Percentiles rank a stretch among this genome's conserved stretches.
Conservation (phyloP, 768 basidiomycete species). For the Lactarius trivialis region DNA sequence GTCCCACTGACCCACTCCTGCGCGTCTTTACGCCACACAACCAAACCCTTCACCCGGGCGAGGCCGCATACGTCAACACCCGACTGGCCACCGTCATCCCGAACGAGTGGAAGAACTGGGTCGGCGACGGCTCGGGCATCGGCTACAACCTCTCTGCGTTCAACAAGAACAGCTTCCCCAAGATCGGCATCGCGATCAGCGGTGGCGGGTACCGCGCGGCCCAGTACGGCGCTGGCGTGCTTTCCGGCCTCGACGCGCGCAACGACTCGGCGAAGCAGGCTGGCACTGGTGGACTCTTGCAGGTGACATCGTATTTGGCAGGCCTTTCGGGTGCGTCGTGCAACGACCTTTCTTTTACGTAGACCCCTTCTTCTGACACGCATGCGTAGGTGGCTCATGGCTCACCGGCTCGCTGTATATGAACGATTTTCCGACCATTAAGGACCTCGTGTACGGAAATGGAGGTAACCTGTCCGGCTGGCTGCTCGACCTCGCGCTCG, state of each 20-base stretch:
- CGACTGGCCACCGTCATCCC: constrained; percentile 39
- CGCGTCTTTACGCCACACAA: constrained; percentile 45
- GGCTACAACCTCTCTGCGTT: constrained; percentile 47
- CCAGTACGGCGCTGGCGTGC: constrained; percentile 54
- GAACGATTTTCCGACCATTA: constrained; percentile 55
- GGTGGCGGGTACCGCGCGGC: constrained; percentile 69
- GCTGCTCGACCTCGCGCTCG: constrained; percentile 50
- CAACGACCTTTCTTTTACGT: too few relatives aligned
- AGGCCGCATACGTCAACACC: constrained; percentile 40
- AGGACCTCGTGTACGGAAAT: constrained; percentile 56
- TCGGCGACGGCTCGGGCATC: constrained; percentile 46
- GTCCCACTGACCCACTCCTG: constrained; percentile 45
- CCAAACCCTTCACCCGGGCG: constrained; percentile 45
- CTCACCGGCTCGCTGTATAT: constrained; percentile 53
- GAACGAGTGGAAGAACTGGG: constrained; percentile 51
- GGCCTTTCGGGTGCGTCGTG: constrained; percentile 52
- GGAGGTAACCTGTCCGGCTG: constrained; percentile 42
- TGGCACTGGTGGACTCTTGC: constrained; percentile 63
- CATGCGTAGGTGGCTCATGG: constrained; percentile 55
- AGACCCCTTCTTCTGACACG: background rate
- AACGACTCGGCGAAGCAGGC: constrained; percentile 49
- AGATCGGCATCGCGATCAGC: constrained; percentile 57
- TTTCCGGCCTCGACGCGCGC: constrained; percentile 54
- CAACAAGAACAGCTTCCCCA: constrained; percentile 36
- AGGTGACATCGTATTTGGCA: constrained; percentile 62